Percentiles rank a stretch among this genome's conserved stretches.
phyloP scores from a whole-genome alignment of 106 monocot genomes.

The Triglochin maritima region DNA sequence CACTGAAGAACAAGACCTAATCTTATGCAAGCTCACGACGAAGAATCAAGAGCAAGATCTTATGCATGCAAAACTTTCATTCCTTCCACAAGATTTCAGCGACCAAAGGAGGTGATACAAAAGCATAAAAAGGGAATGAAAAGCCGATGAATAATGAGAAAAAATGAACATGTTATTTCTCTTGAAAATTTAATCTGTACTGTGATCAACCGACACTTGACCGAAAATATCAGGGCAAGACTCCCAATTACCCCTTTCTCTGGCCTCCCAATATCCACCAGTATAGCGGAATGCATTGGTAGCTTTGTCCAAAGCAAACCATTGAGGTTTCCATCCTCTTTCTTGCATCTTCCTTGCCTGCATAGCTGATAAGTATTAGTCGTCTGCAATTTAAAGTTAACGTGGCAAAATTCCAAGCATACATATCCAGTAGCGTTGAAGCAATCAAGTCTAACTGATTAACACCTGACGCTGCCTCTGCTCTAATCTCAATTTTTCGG shows the following conservation, averaged over 20 bases:
- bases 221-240: conserved; percentile 89
- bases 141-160: too few species aligned
- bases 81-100: too few species aligned
- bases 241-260: conserved; percentile 49
- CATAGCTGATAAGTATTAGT: not conserved
- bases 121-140: too few species aligned
- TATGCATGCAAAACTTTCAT: too few species aligned
- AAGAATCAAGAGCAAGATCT: too few species aligned
- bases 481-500: conserved; percentile 85
- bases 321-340: conserved; percentile 77
- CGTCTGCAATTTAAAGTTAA: not conserved
- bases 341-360: conserved; percentile 96
- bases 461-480: conserved; percentile 92
- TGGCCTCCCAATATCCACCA: conserved; percentile 87
- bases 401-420: not conserved
- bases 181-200: conserved; percentile 13
- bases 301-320: conserved; percentile 66
- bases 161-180: too few species aligned
- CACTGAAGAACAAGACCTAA: too few species aligned
- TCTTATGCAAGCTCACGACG: too few species aligned
- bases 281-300: conserved; percentile 53
- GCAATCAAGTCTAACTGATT: not conserved
- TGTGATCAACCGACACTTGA: conserved; percentile 40
- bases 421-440: too few species aligned
- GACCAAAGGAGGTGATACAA: too few species aligned